These are phyloP conservation scores for Fusarium pininemorale DNA, from an alignment of 2,329 filamentous ascomycete species.

Conservation along the genomic window DNA sequence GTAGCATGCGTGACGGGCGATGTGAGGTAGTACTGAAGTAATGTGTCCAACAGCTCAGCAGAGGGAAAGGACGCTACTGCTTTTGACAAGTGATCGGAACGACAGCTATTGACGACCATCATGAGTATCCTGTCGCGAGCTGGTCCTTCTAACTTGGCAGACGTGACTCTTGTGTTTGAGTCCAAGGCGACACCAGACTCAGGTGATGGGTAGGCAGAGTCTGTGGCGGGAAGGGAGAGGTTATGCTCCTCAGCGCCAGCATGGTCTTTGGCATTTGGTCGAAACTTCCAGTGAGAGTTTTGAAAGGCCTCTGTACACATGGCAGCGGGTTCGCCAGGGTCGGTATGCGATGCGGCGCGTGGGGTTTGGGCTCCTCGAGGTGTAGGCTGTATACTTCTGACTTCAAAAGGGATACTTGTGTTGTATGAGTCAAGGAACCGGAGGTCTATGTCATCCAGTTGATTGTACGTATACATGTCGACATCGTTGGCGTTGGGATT, in stretches of 20 bases:
- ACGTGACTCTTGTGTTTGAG: conserved; percentile 28
- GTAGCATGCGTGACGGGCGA: conserved; percentile 41
- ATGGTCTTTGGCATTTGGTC: conserved; percentile 45
- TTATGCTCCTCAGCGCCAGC: conserved; percentile 46
- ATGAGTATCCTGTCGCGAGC: conserved; percentile 45
- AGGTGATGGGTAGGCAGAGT: conserved; percentile 31
- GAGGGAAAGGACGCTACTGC: conserved; percentile 52
- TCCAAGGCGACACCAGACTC: conserved; percentile 37
- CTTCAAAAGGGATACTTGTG: conserved; percentile 43
- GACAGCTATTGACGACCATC: conserved; percentile 43
- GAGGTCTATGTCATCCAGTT: conserved; percentile 46
- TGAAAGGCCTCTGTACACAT: conserved; percentile 40
- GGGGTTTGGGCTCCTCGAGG: conserved; percentile 21
- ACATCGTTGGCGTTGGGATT: background rate
- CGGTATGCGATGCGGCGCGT: background rate
- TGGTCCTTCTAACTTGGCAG: conserved; percentile 26
- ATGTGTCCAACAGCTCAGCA: conserved; percentile 49
- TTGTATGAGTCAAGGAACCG: conserved; percentile 47
- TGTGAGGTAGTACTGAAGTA: conserved; percentile 51
- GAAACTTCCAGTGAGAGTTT: conserved; percentile 44
- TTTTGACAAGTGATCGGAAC: conserved; percentile 36
- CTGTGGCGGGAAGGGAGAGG: conserved; percentile 40
- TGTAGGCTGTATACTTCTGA: conserved; percentile 14
- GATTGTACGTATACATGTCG: conserved; percentile 28
- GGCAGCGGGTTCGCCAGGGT: conserved; percentile 26